A percentile compares a stretch with the other conserved stretches of the same genome.
Evolutionary conservation across 2,329 filamentous ascomycete genomes (phyloP).

Genomic region (Penicillium sp.): DNA sequence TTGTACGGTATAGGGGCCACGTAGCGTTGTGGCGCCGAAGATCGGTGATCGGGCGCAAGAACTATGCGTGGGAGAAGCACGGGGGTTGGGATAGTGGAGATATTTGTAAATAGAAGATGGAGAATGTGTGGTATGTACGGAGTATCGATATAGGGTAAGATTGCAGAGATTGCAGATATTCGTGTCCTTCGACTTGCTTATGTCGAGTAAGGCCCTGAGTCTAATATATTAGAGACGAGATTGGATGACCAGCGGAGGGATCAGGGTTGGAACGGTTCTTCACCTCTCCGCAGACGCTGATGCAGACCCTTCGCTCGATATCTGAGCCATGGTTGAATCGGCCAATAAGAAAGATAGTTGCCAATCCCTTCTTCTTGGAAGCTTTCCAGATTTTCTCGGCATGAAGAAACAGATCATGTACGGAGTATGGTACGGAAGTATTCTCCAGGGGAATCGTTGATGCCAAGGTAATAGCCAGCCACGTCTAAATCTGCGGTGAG

Average conservation of each 20-base stretch:
- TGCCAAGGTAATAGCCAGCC: not conserved
- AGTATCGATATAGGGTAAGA: not conserved
- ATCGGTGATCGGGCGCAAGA: not conserved
- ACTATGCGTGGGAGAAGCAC: not conserved
- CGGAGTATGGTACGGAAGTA: slow-evolving; percentile 5
- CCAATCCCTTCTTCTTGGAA: not conserved
- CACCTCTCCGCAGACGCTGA: not conserved
- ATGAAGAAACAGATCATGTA: not conserved
- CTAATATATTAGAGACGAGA: not conserved
- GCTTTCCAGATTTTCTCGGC: not conserved
- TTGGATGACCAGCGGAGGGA: not conserved
- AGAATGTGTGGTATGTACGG: not conserved
- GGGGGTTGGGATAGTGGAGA: not conserved
- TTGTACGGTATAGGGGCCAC: not conserved
- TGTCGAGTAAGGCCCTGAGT: not conserved
- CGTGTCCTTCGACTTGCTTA: not conserved
- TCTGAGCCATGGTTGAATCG: slow-evolving; percentile 8
- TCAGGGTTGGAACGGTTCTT: not conserved
- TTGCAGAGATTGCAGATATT: not conserved
- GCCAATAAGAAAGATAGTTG: not conserved
- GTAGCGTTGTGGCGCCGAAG: not conserved
- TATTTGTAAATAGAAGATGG: not conserved
- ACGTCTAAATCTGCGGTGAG: not conserved
- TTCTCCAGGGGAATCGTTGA: slow-evolving; percentile 7
- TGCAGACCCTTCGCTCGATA: slow-evolving; percentile 4